Conservation (phyloP, 768 basidiomycete species). For the Termitomyces sp. region DNA sequence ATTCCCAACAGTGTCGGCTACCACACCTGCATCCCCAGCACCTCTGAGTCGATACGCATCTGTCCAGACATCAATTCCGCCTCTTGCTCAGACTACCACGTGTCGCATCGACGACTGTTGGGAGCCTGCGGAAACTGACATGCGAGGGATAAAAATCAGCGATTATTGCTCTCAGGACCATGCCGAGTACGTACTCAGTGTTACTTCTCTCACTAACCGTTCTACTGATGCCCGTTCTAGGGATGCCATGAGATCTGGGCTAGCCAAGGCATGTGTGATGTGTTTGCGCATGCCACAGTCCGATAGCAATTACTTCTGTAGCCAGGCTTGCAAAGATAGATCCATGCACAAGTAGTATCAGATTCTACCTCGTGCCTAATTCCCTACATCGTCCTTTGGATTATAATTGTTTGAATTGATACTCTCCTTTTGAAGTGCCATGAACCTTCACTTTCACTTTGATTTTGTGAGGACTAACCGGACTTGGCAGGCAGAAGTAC, state of each 20-base stretch:
- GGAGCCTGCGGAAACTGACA: slow-evolving; percentile 50
- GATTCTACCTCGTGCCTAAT: neutral
- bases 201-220: slow-evolving; percentile 4
- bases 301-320: slow-evolving; percentile 58
- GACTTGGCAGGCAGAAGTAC: neutral
- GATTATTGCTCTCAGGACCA: slow-evolving; percentile 58
- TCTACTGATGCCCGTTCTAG: slow-evolving; percentile 24
- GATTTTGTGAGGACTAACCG: neutral
- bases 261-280: slow-evolving; percentile 57
- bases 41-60: slow-evolving; percentile 9
- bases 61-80: neutral
- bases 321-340: slow-evolving; percentile 50
- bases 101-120: slow-evolving; percentile 55
- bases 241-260: slow-evolving; percentile 49
- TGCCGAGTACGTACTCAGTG: slow-evolving; percentile 44
- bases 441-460: neutral
- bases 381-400: neutral
- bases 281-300: slow-evolving; percentile 56
- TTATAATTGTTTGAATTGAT: neutral
- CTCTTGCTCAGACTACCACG: slow-evolving; percentile 19
- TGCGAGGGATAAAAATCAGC: slow-evolving; percentile 42
- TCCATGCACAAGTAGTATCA: slow-evolving; percentile 42
- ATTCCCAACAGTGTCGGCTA: neutral
- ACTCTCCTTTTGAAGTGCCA: neutral
- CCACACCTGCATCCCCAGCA: neutral